A percentile compares a stretch with the other conserved stretches of the same genome.
Evolutionary conservation across 805 yeast genomes (phyloP).

Genomic region (Wickerhamomyces chambardii): DNA sequence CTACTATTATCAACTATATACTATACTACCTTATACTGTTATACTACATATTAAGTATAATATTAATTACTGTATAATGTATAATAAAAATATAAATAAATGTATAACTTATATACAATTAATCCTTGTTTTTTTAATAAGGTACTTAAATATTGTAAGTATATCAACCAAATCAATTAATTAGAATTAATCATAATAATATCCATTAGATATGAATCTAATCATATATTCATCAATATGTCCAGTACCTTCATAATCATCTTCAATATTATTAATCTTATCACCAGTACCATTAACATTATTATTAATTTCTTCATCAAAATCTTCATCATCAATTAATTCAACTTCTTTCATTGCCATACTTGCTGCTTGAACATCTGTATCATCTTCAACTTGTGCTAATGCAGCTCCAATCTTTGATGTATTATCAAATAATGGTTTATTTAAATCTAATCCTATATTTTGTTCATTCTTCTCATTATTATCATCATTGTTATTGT

Average conservation of each 20-base stretch:
- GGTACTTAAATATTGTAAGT: no score
- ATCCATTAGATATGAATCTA: constrained; percentile 78
- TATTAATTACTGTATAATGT: no score
- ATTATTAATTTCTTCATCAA: constrained; percentile 39
- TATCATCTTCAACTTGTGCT: constrained; percentile 94
- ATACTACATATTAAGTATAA: no score
- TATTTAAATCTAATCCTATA: constrained; percentile 18
- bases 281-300: no score
- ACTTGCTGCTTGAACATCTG: constrained; percentile 81
- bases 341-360: constrained; percentile 82
- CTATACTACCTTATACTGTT: no score
- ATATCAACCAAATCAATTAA: no score
- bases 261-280: constrained; percentile 33
- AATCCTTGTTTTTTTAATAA: no score
- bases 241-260: constrained; percentile 46
- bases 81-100: no score
- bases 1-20: no score
- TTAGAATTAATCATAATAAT: constrained; percentile 34
- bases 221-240: constrained; percentile 98
- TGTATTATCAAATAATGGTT: constrained; percentile 23
- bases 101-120: no score
- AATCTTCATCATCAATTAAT: constrained; percentile 72
- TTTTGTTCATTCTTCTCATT: no score
- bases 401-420: constrained; percentile 48
- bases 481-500: no score